Evolutionary conservation across 1,284 basidiomycete genomes (phyloP).

Genomic region (Ganoderma resinaceum): DNA sequence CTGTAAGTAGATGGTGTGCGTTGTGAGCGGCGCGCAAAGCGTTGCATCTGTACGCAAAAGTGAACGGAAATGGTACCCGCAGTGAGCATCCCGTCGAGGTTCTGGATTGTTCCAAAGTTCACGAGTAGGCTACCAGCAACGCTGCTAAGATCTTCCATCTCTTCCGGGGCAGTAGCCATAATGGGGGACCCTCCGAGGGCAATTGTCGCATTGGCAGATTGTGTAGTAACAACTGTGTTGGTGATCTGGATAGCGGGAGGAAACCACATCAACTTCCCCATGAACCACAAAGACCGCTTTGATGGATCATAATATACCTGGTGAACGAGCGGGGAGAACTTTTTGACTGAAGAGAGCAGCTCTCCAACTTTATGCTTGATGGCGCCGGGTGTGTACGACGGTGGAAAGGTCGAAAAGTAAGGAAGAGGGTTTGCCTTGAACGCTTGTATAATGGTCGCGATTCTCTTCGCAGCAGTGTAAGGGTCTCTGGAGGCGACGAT

Average conservation of each 20-base stretch:
- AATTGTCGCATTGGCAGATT: conserved; percentile 92
- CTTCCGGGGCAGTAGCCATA: conserved; percentile 87
- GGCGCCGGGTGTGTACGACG: conserved; percentile 36
- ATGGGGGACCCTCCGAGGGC: conserved; percentile 92
- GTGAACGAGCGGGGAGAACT: conserved; percentile 76
- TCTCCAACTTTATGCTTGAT: conserved; percentile 47
- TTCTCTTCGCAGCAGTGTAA: conserved; percentile 55
- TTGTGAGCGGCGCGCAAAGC: neutral
- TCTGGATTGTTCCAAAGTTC: conserved; percentile 91
- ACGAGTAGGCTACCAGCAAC: conserved; percentile 80
- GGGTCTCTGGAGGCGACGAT: conserved; percentile 81
- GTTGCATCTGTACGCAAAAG: neutral
- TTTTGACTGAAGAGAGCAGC: conserved; percentile 60
- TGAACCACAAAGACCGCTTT: neutral
- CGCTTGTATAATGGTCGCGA: conserved; percentile 52
- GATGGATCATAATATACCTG: conserved; percentile 60
- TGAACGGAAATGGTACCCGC: conserved; percentile 61
- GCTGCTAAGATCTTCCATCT: conserved; percentile 83
- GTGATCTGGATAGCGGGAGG: conserved; percentile 70
- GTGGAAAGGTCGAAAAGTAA: conserved; percentile 29
- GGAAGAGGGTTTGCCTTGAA: conserved; percentile 43
- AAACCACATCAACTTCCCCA: neutral
- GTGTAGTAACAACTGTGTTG: conserved; percentile 89
- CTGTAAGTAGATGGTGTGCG: conserved; percentile 37
- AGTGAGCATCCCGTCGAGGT: conserved; percentile 81